These are phyloP conservation scores for Hypoxylon sp. DNA, from an alignment of 2,329 filamentous ascomycete species.

Conservation along the genomic window DNA sequence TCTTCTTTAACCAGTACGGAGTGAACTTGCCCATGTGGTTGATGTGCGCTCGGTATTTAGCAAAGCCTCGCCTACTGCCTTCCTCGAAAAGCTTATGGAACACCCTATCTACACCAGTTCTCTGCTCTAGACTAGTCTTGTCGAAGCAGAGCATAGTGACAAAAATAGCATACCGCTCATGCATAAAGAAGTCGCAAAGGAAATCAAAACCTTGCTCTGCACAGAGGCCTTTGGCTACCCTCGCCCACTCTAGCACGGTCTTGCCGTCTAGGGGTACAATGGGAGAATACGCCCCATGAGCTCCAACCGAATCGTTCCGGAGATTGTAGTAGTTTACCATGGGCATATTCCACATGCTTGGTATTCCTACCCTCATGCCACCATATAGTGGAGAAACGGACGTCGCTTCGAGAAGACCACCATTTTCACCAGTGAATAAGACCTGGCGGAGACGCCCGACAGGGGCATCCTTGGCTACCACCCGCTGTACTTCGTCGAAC, in stretches of 20 bases:
- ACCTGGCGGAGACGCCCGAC: constrained; percentile 57
- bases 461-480: constrained; percentile 56
- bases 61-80: constrained; percentile 56
- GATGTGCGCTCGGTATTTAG: constrained; percentile 58
- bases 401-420: constrained; percentile 58
- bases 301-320: constrained; percentile 52
- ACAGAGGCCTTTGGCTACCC: constrained; percentile 59
- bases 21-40: constrained; percentile 58
- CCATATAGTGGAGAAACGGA: constrained; percentile 55
- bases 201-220: constrained; percentile 61
- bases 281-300: constrained; percentile 58
- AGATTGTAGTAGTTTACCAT: constrained; percentile 57
- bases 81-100: constrained; percentile 56
- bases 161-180: constrained; percentile 62
- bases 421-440: constrained; percentile 58
- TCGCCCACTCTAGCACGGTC: constrained; percentile 60
- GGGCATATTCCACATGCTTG: constrained; percentile 57
- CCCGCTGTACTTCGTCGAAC: constrained; percentile 58
- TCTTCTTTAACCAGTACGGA: background rate
- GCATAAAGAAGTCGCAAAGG: constrained; percentile 65
- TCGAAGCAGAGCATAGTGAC: constrained; percentile 66
- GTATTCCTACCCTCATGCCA: constrained; percentile 56
- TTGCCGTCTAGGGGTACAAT: constrained; percentile 58
- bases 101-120: constrained; percentile 55
- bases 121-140: constrained; percentile 59